Evolutionary conservation across 208 protist species (phyloP).

Genomic region (Acanthamoeba sp.): DNA sequence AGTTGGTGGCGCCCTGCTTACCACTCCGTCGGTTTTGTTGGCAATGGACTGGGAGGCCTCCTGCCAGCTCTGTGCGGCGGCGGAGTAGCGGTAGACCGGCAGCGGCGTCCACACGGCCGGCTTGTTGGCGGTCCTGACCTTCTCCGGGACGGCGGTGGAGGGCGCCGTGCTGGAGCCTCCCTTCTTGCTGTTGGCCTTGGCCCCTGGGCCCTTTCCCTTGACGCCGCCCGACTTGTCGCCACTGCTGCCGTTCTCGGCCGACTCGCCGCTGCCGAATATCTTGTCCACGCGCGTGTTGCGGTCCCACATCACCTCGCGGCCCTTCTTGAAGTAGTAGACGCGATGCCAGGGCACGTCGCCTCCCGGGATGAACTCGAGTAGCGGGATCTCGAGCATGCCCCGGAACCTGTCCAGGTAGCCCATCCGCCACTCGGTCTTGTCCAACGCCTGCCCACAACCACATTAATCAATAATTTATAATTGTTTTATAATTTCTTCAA

Average conservation of each 20-base stretch:
- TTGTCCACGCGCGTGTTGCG: conserved; percentile 61
- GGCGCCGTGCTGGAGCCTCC: neutral
- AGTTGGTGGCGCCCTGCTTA: too few relatives aligned
- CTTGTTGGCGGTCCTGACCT: conserved; percentile 46
- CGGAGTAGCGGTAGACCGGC: conserved; percentile 24
- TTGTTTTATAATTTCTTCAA: neutral
- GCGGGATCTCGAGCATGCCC: conserved; percentile 73
- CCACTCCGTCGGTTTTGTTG: conserved; percentile 58
- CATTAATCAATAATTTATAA: neutral
- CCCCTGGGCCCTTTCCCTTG: neutral
- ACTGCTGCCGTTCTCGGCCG: neutral
- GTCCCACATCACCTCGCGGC: conserved; percentile 67
- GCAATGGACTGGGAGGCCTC: conserved; percentile 34
- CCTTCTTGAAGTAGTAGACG: conserved; percentile 73
- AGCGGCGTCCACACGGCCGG: conserved; percentile 20
- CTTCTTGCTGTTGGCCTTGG: neutral
- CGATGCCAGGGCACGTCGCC: conserved; percentile 68
- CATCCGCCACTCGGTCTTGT: conserved; percentile 74
- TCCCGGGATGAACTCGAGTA: conserved; percentile 70
- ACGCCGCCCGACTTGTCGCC: neutral
- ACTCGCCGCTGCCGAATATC: conserved; percentile 66
- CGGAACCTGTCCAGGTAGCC: conserved; percentile 68
- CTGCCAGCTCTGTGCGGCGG: neutral
- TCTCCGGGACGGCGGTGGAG: conserved; percentile 26
- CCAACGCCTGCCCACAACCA: neutral